Conservation (phyloP, 106 monocot genomes). For the Xerophyta viscosa region DNA sequence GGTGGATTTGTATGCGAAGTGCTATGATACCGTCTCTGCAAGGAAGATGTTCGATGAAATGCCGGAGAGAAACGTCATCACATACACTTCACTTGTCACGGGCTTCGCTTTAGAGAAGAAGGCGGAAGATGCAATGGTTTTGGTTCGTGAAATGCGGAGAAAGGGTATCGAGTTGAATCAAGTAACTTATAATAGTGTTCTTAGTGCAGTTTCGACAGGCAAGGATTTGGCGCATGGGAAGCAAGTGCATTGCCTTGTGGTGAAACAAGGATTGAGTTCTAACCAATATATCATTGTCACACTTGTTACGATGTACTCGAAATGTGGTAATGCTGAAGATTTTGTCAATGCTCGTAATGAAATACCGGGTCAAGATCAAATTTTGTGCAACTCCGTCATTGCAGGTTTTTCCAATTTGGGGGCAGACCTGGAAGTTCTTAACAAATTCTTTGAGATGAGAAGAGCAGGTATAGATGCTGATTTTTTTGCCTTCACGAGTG, state of each 20-base stretch:
- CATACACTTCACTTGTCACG: conserved; percentile 45
- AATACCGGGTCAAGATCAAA: conserved; percentile 15
- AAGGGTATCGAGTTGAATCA: conserved; percentile 13
- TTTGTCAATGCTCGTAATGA: conserved; percentile 13
- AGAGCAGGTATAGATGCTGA: conserved; percentile 17
- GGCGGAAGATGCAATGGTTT: conserved; percentile 24
- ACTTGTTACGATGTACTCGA: conserved; percentile 44
- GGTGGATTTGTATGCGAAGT: conserved; percentile 46
- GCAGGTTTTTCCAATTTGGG: conserved; percentile 36
- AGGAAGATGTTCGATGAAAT: conserved; percentile 43
- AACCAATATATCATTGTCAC: conserved; percentile 25
- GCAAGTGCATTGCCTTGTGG: conserved; percentile 42
- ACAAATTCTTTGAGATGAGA: conserved; percentile 33
- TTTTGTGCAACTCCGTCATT: conserved; percentile 37
- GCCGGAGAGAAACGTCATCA: conserved; percentile 43
- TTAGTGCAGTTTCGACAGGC: conserved; percentile 22
- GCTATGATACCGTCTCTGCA: conserved; percentile 13
- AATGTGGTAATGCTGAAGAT: conserved; percentile 34
- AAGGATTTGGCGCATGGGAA: conserved; percentile 25
- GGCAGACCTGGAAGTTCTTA: conserved; percentile 17
- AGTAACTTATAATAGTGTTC: conserved; percentile 35
- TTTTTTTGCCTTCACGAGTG: conserved; percentile 40
- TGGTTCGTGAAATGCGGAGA: conserved; percentile 33
- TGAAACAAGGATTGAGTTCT: conserved; percentile 25
- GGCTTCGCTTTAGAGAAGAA: conserved; percentile 16